A percentile compares a stretch with the other conserved stretches of the same genome.
Conservation (phyloP, 768 basidiomycete species). For the Mycena filopes region DNA sequence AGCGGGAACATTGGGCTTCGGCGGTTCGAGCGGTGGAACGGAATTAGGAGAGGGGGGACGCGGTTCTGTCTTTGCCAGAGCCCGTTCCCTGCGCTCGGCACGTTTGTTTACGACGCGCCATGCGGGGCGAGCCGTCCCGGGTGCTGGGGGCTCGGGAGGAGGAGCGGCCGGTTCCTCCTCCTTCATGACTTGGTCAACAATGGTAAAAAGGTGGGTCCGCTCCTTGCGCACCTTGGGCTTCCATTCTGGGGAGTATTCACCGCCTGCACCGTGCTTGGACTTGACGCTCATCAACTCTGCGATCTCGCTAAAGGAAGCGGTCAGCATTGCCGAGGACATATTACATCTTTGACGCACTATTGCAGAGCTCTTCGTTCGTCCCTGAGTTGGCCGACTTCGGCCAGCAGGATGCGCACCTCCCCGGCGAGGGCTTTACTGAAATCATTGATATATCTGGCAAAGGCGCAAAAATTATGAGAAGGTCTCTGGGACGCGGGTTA, state of each 20-base stretch:
- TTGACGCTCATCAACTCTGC: slow-evolving; percentile 86
- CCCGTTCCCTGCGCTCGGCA: slow-evolving; percentile 63
- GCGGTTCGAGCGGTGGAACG: slow-evolving; percentile 55
- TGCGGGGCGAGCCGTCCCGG: slow-evolving; percentile 67
- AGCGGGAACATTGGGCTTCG: slow-evolving; percentile 70
- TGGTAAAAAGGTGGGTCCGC: slow-evolving; percentile 17
- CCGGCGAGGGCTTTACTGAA: slow-evolving; percentile 85
- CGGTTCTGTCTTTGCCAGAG: slow-evolving; percentile 52
- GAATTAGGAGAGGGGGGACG: slow-evolving; percentile 53
- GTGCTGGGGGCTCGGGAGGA: slow-evolving; percentile 53
- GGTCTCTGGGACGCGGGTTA: not conserved
- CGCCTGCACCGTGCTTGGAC: slow-evolving; percentile 83
- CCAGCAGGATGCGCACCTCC: slow-evolving; percentile 82
- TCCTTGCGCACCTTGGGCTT: slow-evolving; percentile 59
- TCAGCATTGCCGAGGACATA: slow-evolving; percentile 4
- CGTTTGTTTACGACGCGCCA: slow-evolving; percentile 82
- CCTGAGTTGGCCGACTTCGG: slow-evolving; percentile 83
- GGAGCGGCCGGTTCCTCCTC: slow-evolving; percentile 28
- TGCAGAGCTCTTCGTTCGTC: slow-evolving; percentile 81
- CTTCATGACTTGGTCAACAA: slow-evolving; percentile 2
- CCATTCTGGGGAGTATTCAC: slow-evolving; percentile 84
- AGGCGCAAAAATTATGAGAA: not conserved
- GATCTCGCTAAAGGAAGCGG: slow-evolving; percentile 69
- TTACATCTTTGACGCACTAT: slow-evolving; percentile 65
- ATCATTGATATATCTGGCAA: slow-evolving; percentile 74